Conservation (phyloP, 2,329 filamentous ascomycete species). For the Dactylonectria estremocensis region DNA sequence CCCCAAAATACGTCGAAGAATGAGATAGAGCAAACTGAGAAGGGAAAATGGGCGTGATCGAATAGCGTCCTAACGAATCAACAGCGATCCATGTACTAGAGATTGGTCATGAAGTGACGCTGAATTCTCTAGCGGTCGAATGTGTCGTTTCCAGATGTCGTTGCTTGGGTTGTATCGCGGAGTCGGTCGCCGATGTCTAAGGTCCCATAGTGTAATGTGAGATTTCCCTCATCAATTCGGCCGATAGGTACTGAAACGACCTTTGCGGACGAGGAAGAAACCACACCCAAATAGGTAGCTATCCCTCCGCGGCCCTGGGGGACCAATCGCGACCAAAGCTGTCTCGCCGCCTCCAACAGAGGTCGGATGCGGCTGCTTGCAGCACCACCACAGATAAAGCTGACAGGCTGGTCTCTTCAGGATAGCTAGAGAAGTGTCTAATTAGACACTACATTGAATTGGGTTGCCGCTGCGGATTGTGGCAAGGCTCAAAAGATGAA, state of each 20-base stretch:
- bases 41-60: constrained; percentile 48
- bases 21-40: constrained; percentile 58
- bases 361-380: too few species aligned
- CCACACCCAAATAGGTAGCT: too few species aligned
- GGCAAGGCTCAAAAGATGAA: too few species aligned
- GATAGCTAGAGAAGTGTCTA: too few species aligned
- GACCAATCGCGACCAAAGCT: too few species aligned
- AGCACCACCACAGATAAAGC: too few species aligned
- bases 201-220: constrained; percentile 34
- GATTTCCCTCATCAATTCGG: constrained; percentile 50
- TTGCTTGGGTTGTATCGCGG: constrained; percentile 46
- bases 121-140: constrained; percentile 34
- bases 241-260: constrained; percentile 57
- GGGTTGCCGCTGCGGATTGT: too few species aligned
- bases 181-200: constrained; percentile 42
- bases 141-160: constrained; percentile 45
- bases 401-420: too few species aligned
- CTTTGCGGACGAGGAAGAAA: too few species aligned
- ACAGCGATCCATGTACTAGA: constrained; percentile 46
- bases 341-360: too few species aligned
- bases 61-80: constrained; percentile 46
- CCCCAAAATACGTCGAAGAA: constrained; percentile 58
- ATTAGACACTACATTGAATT: too few species aligned
- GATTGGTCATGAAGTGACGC: constrained; percentile 37
- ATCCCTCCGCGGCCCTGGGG: too few species aligned